Conservation (phyloP, 2,329 filamentous ascomycete genomes). For the Paraphaeosphaeria minitans region DNA sequence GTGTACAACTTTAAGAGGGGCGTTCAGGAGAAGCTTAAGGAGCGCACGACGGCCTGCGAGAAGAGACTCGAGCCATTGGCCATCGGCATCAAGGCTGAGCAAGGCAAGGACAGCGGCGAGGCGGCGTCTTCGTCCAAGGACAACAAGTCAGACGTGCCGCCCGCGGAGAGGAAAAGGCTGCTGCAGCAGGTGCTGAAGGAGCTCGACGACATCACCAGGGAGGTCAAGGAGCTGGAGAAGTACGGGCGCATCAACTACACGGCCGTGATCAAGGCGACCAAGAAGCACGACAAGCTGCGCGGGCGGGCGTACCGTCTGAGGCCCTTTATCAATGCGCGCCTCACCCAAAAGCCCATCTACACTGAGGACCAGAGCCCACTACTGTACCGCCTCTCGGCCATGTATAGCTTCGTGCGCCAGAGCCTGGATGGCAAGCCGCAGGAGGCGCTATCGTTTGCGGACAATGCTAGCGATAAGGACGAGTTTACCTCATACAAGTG, state of each 20-base stretch:
- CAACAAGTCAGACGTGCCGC: conserved; percentile 35
- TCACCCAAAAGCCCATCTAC: conserved; percentile 91
- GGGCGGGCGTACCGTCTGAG: conserved; percentile 85
- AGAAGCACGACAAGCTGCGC: conserved; percentile 97
- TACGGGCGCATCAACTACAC: conserved; percentile 98
- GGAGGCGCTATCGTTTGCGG: conserved; percentile 52
- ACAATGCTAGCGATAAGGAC: conserved; percentile 56
- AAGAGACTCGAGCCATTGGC: conserved; percentile 65
- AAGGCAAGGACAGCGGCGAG: conserved; percentile 26
- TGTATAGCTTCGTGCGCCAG: conserved; percentile 94
- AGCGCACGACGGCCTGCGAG: conserved; percentile 75
- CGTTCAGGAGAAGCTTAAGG: conserved; percentile 79
- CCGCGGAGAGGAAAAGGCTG: conserved; percentile 55
- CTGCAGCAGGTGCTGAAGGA: conserved; percentile 76
- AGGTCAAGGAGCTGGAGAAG: conserved; percentile 91
- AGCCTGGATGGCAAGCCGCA: conserved; percentile 68
- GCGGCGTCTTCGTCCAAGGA: conserved; percentile 20
- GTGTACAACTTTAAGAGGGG: conserved; percentile 87
- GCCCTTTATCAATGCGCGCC: conserved; percentile 86
- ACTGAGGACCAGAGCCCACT: conserved; percentile 91
- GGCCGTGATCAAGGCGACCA: conserved; percentile 95
- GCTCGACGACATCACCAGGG: conserved; percentile 85
- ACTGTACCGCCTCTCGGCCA: conserved; percentile 84
- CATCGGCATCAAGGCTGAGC: conserved; percentile 38
- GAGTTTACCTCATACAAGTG: conserved; percentile 87